A percentile compares a stretch with the other conserved stretches of the same genome.
Evolutionary conservation across 805 yeast species (phyloP).

Genomic region (Pichia nakasei): DNA sequence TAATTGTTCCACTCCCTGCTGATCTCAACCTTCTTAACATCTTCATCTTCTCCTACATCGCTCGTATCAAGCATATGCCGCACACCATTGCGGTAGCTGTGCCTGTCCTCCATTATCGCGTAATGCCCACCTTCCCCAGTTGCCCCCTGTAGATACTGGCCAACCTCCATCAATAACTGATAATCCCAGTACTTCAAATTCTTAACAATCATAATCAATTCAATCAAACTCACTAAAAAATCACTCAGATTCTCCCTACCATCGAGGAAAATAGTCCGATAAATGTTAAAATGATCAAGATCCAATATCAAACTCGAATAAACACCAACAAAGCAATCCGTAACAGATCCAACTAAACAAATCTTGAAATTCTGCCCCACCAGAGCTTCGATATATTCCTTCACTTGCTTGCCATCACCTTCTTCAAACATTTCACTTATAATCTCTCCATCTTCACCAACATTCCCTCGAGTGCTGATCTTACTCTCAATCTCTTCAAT

Average conservation of each 20-base stretch:
- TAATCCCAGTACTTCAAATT: conserved; percentile 25
- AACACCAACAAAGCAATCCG: conserved; percentile 89
- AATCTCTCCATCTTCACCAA: conserved; percentile 80
- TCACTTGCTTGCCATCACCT: conserved; percentile 71
- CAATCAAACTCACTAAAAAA: conserved; percentile 32
- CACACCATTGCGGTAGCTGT: conserved; percentile 72
- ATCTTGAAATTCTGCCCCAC: conserved; percentile 68
- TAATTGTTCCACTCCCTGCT: conserved; percentile 43
- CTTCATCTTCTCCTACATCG: conserved; percentile 35
- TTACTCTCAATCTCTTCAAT: conserved; percentile 80
- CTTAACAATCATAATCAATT: conserved; percentile 16
- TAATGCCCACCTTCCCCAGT: conserved; percentile 75
- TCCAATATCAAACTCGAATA: conserved; percentile 79
- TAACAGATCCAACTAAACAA: conserved; percentile 75
- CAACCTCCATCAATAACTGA: conserved; percentile 46
- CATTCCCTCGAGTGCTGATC: conserved; percentile 55
- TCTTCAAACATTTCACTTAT: conserved; percentile 81
- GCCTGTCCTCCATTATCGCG: conserved; percentile 40
- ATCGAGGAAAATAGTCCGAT: conserved; percentile 76
- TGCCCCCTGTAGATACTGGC: conserved; percentile 68
- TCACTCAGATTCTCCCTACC: conserved; percentile 25
- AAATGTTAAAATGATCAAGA: conserved; percentile 79
- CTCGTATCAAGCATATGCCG: conserved; percentile 69
- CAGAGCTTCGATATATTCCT: conserved; percentile 60
- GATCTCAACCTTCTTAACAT: conserved; percentile 23